These are phyloP conservation scores for Botrytis hyacinthi DNA, from an alignment of 2,329 filamentous ascomycete genomes.

Conservation along the genomic window DNA sequence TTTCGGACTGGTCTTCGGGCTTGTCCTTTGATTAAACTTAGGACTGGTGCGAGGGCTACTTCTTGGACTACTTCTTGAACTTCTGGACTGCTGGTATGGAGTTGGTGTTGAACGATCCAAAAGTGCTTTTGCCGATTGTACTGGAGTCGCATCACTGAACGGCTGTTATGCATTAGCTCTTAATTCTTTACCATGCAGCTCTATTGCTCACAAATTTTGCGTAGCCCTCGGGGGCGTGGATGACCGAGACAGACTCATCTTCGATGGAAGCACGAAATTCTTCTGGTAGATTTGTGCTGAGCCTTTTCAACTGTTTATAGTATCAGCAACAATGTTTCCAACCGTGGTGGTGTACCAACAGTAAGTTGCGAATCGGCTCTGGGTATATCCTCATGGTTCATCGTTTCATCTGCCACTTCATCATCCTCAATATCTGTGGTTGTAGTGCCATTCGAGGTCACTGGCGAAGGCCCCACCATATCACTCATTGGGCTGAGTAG, in stretches of 20 bases:
- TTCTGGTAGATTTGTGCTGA: slow-evolving; percentile 54
- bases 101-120: slow-evolving; percentile 37
- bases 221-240: slow-evolving; percentile 85
- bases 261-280: slow-evolving; percentile 57
- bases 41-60: slow-evolving; percentile 16
- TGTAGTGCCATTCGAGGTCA: slow-evolving; percentile 81
- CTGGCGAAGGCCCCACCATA: slow-evolving; percentile 76
- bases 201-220: slow-evolving; percentile 63
- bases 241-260: slow-evolving; percentile 84
- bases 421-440: slow-evolving; percentile 85
- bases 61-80: slow-evolving; percentile 22
- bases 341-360: slow-evolving; percentile 27
- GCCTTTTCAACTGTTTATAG: slow-evolving; percentile 33
- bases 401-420: slow-evolving; percentile 62
- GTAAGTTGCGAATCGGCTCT: slow-evolving; percentile 29
- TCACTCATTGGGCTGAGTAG: slow-evolving; percentile 65
- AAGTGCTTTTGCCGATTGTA: slow-evolving; percentile 17
- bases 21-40: slow-evolving; percentile 1
- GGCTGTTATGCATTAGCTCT: slow-evolving; percentile 11
- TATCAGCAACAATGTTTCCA: slow-evolving; percentile 26
- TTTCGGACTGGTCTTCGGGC: slow-evolving; percentile 2
- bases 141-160: slow-evolving; percentile 5
- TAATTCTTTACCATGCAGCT: not conserved
- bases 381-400: slow-evolving; percentile 37
- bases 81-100: slow-evolving; percentile 34